These are phyloP conservation scores for Talaromyces marneffei DNA, from an alignment of 2,329 filamentous ascomycete species.

Conservation along the genomic window DNA sequence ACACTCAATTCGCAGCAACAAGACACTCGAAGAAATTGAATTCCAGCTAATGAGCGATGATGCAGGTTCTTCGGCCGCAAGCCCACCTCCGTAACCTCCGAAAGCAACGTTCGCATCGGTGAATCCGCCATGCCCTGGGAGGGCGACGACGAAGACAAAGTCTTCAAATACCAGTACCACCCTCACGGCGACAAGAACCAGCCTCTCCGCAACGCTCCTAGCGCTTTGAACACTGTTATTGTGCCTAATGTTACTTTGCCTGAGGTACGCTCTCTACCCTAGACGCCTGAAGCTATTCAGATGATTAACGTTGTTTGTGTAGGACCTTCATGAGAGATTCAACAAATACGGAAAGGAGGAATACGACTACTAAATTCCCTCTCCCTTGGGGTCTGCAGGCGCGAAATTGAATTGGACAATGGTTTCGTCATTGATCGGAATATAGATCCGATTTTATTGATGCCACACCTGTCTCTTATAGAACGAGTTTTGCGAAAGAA, in stretches of 20 bases:
- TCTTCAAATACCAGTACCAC: slow-evolving; percentile 70
- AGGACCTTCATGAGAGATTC: slow-evolving; percentile 92
- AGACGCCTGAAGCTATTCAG: not conserved
- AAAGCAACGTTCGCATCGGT: slow-evolving; percentile 68
- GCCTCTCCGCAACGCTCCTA: slow-evolving; percentile 81
- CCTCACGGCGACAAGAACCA: slow-evolving; percentile 75
- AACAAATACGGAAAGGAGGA: slow-evolving; percentile 99
- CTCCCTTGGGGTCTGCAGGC: not conserved
- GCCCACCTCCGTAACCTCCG: slow-evolving; percentile 78
- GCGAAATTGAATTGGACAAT: not conserved
- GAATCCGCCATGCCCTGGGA: slow-evolving; percentile 89
- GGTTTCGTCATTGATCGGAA: not conserved
- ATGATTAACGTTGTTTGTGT: slow-evolving; percentile 2
- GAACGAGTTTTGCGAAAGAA: not conserved
- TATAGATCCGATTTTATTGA: not conserved
- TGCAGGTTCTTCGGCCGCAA: slow-evolving; percentile 61
- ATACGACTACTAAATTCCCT: slow-evolving; percentile 43
- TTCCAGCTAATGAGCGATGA: not conserved
- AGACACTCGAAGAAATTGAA: not conserved
- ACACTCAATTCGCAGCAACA: not conserved
- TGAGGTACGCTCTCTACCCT: slow-evolving; percentile 56
- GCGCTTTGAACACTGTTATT: slow-evolving; percentile 90
- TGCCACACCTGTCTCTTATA: not conserved
- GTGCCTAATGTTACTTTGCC: slow-evolving; percentile 89
- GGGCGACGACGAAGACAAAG: slow-evolving; percentile 57